Evolutionary conservation across 345 rosid species (phyloP), one percentile per base, ranked within the genome.

Genomic region (Citrus inodora): DNA sequence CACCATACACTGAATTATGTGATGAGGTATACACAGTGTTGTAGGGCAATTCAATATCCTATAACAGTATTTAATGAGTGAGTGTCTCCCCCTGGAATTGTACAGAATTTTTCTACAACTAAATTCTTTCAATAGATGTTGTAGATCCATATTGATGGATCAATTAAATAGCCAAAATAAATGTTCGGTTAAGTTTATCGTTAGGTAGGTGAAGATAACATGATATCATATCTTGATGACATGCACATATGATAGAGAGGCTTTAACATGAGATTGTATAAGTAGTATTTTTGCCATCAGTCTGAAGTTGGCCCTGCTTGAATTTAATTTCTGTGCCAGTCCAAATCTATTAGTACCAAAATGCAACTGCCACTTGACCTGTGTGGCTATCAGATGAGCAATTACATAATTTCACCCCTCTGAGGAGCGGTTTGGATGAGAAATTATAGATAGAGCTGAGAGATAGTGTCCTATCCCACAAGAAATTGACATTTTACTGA

Each of bases 341-440:
- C 17, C 1, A 46, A 46, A 46, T 46, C 51, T 42, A 46, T 3
- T 46, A 11, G 17, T 11, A 46, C 5, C 17, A 46, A 46, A 11
- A 46, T 35, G 55, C 55, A 78, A 63, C 46, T 22, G 27, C 70
- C 81, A 67, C 85, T 68, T 37, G 82, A 81, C 21, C 60, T 56
- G 27, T 74, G 86, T 61, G 85, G 81, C 76, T 74, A 9, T 30
- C 82, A 76, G 82, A 68, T 9, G 71, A 32, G 73, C 82, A 71
- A 55, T 67, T 27, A 9, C 78, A 28, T 11, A 28, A 48, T 46
- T 40, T 60, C 58, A 60, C 40, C 38, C 40, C 32, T 37, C 40
- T 62, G 32, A 13, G 58, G 27, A 59, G 33, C 3, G 55, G 27
- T 56, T 61, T 42, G 7, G 77, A 25, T 35, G 28, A 33, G 72